These are phyloP conservation scores for Sequoiadendron giganteum DNA, from an alignment of 75 land plant species.

Conservation along the genomic window DNA sequence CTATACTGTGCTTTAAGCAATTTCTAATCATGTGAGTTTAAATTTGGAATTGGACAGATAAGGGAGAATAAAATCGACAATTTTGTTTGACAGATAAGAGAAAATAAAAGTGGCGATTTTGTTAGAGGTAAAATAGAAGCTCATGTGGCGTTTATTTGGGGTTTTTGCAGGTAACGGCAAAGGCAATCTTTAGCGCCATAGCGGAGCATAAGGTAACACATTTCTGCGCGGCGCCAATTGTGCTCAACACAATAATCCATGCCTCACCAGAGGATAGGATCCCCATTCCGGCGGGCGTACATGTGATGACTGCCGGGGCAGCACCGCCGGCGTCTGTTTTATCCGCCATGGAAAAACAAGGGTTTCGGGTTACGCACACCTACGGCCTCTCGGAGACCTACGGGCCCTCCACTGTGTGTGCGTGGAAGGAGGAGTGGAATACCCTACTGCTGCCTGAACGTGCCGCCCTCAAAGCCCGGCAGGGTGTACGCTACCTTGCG, in stretches of 20 bases:
- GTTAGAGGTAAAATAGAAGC: not conserved
- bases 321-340: conserved; percentile 84
- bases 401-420: conserved; percentile 81
- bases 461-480: conserved; percentile 76
- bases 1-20: too few relatives aligned
- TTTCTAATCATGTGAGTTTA: too few relatives aligned
- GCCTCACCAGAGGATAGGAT: conserved; percentile 45
- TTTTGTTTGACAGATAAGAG: not conserved
- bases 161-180: conserved; percentile 63
- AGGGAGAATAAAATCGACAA: too few relatives aligned
- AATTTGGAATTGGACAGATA: too few relatives aligned
- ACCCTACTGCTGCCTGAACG: conserved; percentile 46
- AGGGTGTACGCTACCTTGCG: conserved; percentile 73
- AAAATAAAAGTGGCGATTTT: not conserved
- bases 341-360: conserved; percentile 61
- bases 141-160: not conserved
- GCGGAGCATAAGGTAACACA: conserved; percentile 75
- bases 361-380: conserved; percentile 85
- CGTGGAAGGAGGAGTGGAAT: conserved; percentile 96
- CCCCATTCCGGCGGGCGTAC: conserved; percentile 50
- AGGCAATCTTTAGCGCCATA: conserved; percentile 71
- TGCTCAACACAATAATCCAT: conserved; percentile 73
- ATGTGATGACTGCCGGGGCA: conserved; percentile 91
- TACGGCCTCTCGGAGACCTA: conserved; percentile 94
- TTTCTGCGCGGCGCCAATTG: conserved; percentile 93